Percentiles rank a stretch among this genome's conserved stretches.
Conservation (phyloP, 805 yeast genomes). For the Candida khao-thaluensis region DNA sequence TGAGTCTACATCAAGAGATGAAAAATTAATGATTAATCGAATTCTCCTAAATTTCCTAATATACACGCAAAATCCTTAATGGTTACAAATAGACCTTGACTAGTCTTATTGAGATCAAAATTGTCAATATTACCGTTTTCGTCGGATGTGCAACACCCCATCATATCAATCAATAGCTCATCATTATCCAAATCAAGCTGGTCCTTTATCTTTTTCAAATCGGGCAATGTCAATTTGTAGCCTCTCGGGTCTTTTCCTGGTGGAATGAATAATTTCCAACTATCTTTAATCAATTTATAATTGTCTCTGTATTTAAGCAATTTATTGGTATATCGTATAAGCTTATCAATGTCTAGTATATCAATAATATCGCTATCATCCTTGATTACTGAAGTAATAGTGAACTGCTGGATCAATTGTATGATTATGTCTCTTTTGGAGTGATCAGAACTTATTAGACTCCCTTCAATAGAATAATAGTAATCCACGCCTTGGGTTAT, state of each 20-base stretch:
- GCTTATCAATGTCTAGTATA: conserved; percentile 41
- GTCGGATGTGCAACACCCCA: conserved; percentile 33
- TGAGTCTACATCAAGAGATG: no score
- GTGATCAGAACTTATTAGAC: background rate
- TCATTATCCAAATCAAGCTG: conserved; percentile 34
- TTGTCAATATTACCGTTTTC: conserved; percentile 28
- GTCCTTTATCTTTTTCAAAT: conserved; percentile 29
- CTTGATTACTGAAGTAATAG: conserved; percentile 23
- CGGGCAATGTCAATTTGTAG: conserved; percentile 27
- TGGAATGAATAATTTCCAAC: conserved; percentile 35
- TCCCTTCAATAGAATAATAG: conserved; percentile 25
- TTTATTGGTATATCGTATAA: conserved; percentile 25
- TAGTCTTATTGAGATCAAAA: conserved; percentile 26
- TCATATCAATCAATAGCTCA: conserved; percentile 40
- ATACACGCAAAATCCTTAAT: conserved; percentile 45
- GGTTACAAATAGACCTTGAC: conserved; percentile 26
- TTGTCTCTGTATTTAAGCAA: conserved; percentile 35
- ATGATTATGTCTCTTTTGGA: conserved; percentile 12
- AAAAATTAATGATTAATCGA: conserved; percentile 25
- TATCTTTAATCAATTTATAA: conserved; percentile 23
- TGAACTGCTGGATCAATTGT: conserved; percentile 15
- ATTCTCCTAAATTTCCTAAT: conserved; percentile 39
- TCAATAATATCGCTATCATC: conserved; percentile 29
- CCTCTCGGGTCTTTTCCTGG: conserved; percentile 12
- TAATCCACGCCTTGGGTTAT: conserved; percentile 30